A percentile compares a stretch with the other conserved stretches of the same genome.
Conservation (phyloP, 192 early-diverging fungal genomes). For the Chytriomyces confervae region DNA sequence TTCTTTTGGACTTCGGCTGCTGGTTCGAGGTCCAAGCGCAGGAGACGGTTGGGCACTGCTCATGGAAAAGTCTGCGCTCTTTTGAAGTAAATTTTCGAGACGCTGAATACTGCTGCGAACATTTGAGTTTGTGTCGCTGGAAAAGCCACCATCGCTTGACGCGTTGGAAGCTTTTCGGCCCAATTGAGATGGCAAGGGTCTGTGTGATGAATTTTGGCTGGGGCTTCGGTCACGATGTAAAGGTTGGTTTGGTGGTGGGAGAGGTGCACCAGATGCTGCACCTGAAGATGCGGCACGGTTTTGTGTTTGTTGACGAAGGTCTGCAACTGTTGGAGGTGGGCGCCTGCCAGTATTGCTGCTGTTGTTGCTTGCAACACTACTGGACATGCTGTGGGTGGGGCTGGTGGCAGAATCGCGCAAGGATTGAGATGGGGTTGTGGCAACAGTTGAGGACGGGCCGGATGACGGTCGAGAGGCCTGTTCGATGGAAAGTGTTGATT, state of each 20-base stretch:
- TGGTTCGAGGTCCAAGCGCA: no score
- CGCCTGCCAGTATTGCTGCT: background rate
- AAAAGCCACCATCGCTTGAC: background rate
- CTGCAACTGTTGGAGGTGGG: slow-evolving; percentile 15
- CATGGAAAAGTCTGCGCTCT: slow-evolving; percentile 17
- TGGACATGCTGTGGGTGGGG: background rate
- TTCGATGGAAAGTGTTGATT: background rate
- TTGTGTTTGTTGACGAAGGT: slow-evolving; percentile 23
- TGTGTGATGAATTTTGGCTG: background rate
- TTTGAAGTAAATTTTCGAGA: slow-evolving; percentile 16
- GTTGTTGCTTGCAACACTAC: background rate
- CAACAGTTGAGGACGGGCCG: background rate
- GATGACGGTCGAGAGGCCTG: slow-evolving; percentile 6
- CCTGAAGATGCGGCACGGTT: background rate
- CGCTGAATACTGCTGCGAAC: slow-evolving; percentile 27
- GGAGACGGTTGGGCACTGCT: no score
- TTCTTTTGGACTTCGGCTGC: no score
- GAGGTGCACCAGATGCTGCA: background rate
- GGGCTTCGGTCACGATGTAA: slow-evolving; percentile 10
- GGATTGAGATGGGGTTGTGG: slow-evolving; percentile 13
- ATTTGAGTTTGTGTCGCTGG: background rate
- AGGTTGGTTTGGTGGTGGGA: background rate
- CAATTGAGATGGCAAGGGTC: background rate
- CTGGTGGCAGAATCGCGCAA: background rate
- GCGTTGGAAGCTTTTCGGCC: slow-evolving; percentile 9